These are phyloP conservation scores for Ogataea pini DNA, from an alignment of 805 yeast genomes.

Conservation along the genomic window DNA sequence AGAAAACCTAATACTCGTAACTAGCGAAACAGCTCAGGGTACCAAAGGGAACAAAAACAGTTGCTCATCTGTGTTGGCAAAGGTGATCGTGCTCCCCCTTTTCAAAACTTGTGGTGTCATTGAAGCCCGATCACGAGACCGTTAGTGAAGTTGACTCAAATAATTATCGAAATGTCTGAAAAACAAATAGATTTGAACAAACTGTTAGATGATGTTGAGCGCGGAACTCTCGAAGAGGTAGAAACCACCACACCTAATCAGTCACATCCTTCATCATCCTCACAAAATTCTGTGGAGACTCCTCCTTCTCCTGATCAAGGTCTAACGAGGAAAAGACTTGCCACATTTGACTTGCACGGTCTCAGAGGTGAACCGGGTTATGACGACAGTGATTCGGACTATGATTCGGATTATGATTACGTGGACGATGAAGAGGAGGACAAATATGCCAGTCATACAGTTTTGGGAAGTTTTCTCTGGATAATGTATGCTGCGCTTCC, in stretches of 20 bases:
- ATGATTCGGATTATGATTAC: constrained; percentile 11
- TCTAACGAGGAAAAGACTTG: constrained; percentile 16
- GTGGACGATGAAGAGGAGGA: constrained; percentile 16
- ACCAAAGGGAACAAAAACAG: background rate
- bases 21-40: background rate
- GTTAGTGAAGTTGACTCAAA: background rate
- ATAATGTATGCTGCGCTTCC: constrained; percentile 26
- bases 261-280: constrained; percentile 3
- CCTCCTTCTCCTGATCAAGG: constrained; percentile 16
- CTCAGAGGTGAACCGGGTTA: constrained; percentile 4
- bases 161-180: constrained; percentile 13
- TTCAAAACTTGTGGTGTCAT: background rate
- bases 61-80: background rate
- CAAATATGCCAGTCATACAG: constrained; percentile 13
- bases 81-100: background rate
- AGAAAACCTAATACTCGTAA: background rate
- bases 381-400: constrained; percentile 12
- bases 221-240: background rate
- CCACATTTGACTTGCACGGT: constrained; percentile 15
- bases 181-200: constrained; percentile 16
- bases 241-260: background rate
- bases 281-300: constrained; percentile 7
- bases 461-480: constrained; percentile 22
- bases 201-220: constrained; percentile 19
- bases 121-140: background rate